Evolutionary conservation across 306 rosid species (phyloP), one percentile per base, ranked within the genome.

Genomic region (Dalbergia cultrata): DNA sequence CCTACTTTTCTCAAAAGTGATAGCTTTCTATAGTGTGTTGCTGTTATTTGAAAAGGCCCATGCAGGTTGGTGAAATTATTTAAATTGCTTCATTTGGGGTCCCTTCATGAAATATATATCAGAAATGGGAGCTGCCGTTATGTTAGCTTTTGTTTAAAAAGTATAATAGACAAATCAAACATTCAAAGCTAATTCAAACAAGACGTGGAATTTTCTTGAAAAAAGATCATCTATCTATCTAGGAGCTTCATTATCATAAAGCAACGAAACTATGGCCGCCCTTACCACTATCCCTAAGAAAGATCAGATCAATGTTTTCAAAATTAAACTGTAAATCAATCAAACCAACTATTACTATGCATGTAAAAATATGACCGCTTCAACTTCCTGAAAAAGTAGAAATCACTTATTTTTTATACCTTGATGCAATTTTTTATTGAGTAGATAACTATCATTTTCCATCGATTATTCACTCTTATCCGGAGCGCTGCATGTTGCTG

Each of bases 111-210:
- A 13, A 45, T 44, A 47, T 44, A 62, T 69, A 68, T 80, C 16
- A 57, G 67, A 52, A 76, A 70, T 13, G 57, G 76, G 82, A 66
- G 77, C 26, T 60, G 78, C 17, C 67, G 75, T 31, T 22, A 22
- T 58, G 67, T 57, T 72, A 58, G 67, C 64, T 84, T 74, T 72
- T 64, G 47, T 26, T 41, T n/a, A 76, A 18, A 41, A 66, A 66
- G 66, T 14, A 74, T 79, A 60, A 67, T 77, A 31, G 62, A 82
- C 76, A 9, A 54, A 69, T 79, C 75, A 78, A 67, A 67, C 21
- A 26, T 76, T 13, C 26, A 72, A 53, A 17, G 49, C 17, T 43
- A 57, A 21, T 41, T 58, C 43, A 59, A 58, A 74, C 56, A 57
- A 7, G 78, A 58, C 0, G 43, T n/a, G 5, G 57, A 9, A 4